Base-by-base conservation (phyloP, 192 early-diverging fungal species). In the Diversispora eburnea region DNA sequence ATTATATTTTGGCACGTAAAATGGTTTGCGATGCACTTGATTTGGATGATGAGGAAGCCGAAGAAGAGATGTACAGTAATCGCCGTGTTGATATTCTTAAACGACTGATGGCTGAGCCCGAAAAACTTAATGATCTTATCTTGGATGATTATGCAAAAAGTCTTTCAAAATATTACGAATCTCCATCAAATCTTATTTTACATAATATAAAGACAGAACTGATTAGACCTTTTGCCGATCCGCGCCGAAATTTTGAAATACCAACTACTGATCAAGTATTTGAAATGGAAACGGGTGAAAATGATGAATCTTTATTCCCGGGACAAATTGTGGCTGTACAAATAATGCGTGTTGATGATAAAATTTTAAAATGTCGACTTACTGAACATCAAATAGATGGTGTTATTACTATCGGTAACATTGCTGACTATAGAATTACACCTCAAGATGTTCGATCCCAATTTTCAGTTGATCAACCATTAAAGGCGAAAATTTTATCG, bases 21-120 rank as follows among this genome's bases (percentile, higher is more conserved):
- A 98, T 98, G 95, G 95, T 93, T 12, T 89, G 92, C 5, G 96
- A 97, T 77, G 95, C 96, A 0, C 80, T 98, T 58, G 97, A 97
- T 76, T 88, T 95, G 65, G 91, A 92, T 61, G 64, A 66, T 49
- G 64, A 45, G n/a, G 57, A 58, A 20, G 90, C 90, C 22, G 91
- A 93, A 52, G 91, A 80, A 20, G 78, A 88, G 58, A 87, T 89
- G 2, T 82, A 85, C n/a, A 81, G 95, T 59, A 19, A 43, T 17
- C 46, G 5, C 22, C 43, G 41, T 20, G 12, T 8, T 3, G 43
- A 66, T 48, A 19, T 48, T 22, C 8, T 48, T 48, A 66, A 19
- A 46, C 17, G 48, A 49, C 88, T 98, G 80, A 88, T 87, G 64
- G 79, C 81, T 22, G 88, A 91, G 54, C 88, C 87, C 7, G 90